These are phyloP conservation scores for Umbelopsis vinacea DNA, from an alignment of 192 early-diverging fungal species.

Conservation along the genomic window DNA sequence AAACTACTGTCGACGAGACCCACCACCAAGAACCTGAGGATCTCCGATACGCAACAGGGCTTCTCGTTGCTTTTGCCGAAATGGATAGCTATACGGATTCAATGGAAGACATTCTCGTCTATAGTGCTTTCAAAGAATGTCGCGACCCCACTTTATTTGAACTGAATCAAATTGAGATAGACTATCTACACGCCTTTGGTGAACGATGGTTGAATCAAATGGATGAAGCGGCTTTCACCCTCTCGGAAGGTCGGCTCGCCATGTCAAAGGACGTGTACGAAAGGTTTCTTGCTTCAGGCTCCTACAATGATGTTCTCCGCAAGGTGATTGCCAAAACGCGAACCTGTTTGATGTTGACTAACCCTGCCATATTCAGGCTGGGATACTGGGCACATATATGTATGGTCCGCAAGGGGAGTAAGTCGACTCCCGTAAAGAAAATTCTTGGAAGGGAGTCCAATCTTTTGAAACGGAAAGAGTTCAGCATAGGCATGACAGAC, in stretches of 20 bases:
- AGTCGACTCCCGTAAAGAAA: background rate
- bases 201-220: background rate
- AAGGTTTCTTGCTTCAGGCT: background rate
- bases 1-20: background rate
- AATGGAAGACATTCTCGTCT: background rate
- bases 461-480: background rate
- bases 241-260: background rate
- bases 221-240: background rate
- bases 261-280: background rate
- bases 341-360: background rate
- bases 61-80: background rate
- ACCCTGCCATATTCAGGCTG: background rate
- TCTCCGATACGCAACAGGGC: background rate
- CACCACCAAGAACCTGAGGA: background rate
- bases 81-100: background rate
- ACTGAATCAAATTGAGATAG: background rate
- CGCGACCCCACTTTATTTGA: background rate
- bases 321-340: background rate
- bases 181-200: background rate
- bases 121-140: background rate
- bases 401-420: background rate
- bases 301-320: background rate
- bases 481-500: conserved; percentile 1
- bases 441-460: conserved; percentile 5
- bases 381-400: conserved; percentile 2